A percentile compares a stretch with the other conserved stretches of the same genome.
Evolutionary conservation across 202 grass and related monocot species (phyloP).

Genomic region (Saccharum hybrid): DNA sequence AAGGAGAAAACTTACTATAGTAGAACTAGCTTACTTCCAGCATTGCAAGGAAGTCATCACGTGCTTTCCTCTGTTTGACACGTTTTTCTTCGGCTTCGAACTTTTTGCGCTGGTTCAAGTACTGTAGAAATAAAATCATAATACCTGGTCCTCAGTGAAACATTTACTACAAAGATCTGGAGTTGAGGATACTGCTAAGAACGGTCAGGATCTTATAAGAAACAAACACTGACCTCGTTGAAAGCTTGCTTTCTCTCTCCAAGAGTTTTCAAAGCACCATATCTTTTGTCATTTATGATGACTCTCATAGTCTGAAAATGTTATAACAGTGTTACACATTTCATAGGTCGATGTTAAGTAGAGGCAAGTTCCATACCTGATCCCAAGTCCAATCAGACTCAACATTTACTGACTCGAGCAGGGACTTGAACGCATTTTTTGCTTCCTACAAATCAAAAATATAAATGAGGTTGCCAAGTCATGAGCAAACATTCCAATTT

Average conservation of each 20-base stretch:
- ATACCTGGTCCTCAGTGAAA: slow-evolving; percentile 15
- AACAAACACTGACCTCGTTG: slow-evolving; percentile 70
- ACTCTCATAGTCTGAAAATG: slow-evolving; percentile 86
- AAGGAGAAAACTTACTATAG: slow-evolving; percentile 11
- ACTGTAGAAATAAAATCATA: slow-evolving; percentile 57
- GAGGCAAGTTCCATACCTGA: slow-evolving; percentile 59
- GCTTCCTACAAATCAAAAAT: slow-evolving; percentile 63
- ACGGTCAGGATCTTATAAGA: slow-evolving; percentile 12
- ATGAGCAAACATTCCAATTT: slow-evolving; percentile 20
- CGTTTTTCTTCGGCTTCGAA: slow-evolving; percentile 81
- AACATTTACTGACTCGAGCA: slow-evolving; percentile 93
- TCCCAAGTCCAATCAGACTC: slow-evolving; percentile 97
- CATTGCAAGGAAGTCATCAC: slow-evolving; percentile 88
- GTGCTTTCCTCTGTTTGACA: slow-evolving; percentile 87
- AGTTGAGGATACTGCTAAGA: slow-evolving; percentile 18
- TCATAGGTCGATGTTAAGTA: slow-evolving; percentile 8
- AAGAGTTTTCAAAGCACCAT: slow-evolving; percentile 87
- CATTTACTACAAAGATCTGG: slow-evolving; percentile 25
- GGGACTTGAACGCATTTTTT: slow-evolving; percentile 87
- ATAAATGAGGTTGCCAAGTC: slow-evolving; percentile 29
- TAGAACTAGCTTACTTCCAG: slow-evolving; percentile 65
- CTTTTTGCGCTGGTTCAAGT: slow-evolving; percentile 92
- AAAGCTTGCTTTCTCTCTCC: slow-evolving; percentile 99
- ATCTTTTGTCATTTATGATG: slow-evolving; percentile 99
- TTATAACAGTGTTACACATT: slow-evolving; percentile 43